phyloP scores from a whole-genome alignment of 2,329 filamentous ascomycete species.

The Cercospora sp. region DNA sequence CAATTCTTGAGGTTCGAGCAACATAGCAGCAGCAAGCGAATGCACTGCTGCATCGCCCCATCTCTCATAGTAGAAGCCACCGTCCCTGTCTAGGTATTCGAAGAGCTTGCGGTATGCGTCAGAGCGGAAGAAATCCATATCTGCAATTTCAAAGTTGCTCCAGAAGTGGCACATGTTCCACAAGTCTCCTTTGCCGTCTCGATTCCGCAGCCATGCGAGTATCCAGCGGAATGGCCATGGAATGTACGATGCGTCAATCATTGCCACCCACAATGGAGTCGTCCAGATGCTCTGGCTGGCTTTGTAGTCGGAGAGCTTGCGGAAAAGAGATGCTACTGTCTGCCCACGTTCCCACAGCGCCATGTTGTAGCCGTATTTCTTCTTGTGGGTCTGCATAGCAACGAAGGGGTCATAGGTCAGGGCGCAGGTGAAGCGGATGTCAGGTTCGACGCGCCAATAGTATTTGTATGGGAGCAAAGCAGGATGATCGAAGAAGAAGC shows the following conservation, averaged over 20 bases:
- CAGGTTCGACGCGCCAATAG: not conserved
- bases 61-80: not conserved
- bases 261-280: not conserved
- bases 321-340: not conserved
- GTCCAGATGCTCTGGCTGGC: not conserved
- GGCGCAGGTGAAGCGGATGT: not conserved
- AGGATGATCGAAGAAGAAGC: not conserved
- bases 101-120: not conserved
- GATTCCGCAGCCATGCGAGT: not conserved
- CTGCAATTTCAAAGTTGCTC: not conserved
- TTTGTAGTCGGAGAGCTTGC: not conserved
- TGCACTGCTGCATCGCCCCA: not conserved
- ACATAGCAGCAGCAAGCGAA: not conserved
- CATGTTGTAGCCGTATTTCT: not conserved
- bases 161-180: not conserved
- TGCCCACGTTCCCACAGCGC: not conserved
- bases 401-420: not conserved
- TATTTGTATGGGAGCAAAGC: not conserved
- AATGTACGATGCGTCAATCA: not conserved
- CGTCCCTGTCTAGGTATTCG: not conserved
- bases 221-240: not conserved
- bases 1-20: not conserved
- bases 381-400: not conserved
- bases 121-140: not conserved
- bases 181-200: not conserved